Evolutionary conservation across 768 basidiomycete genomes (phyloP).

Genomic region (Terana coerulea): DNA sequence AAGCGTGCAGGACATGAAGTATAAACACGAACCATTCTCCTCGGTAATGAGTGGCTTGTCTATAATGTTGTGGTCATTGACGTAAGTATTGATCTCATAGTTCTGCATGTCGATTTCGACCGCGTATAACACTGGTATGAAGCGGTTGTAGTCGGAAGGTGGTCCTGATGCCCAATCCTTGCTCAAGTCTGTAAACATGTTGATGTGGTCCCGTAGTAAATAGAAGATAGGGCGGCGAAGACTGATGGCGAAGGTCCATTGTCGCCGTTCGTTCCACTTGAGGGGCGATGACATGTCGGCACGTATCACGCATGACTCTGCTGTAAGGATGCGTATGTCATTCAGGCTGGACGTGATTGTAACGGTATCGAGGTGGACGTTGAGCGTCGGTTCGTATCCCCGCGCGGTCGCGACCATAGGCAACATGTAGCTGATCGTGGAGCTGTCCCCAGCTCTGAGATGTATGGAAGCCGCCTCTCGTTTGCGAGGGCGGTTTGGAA

Average conservation of each 20-base stretch:
- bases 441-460: constrained; percentile 71
- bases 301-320: constrained; percentile 76
- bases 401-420: constrained; percentile 70
- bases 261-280: constrained; percentile 74
- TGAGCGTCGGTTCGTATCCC: constrained; percentile 78
- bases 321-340: constrained; percentile 71
- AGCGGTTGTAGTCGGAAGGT: constrained; percentile 73
- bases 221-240: constrained; percentile 71
- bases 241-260: constrained; percentile 74
- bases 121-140: constrained; percentile 77
- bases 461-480: constrained; percentile 73
- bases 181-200: constrained; percentile 89
- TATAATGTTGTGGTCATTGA: constrained; percentile 96
- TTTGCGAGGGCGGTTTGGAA: constrained; percentile 47
- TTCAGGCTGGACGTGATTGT: constrained; percentile 82
- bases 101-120: constrained; percentile 70
- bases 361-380: constrained; percentile 81
- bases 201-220: constrained; percentile 89
- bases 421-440: constrained; percentile 80
- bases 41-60: constrained; percentile 78
- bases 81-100: constrained; percentile 74
- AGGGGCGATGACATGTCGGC: constrained; percentile 78
- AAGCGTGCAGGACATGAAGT: neutral
- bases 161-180: constrained; percentile 90
- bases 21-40: constrained; percentile 69